phyloP scores from a whole-genome alignment of 192 early-diverging fungal genomes.

The Backusella parvicylindrica region DNA sequence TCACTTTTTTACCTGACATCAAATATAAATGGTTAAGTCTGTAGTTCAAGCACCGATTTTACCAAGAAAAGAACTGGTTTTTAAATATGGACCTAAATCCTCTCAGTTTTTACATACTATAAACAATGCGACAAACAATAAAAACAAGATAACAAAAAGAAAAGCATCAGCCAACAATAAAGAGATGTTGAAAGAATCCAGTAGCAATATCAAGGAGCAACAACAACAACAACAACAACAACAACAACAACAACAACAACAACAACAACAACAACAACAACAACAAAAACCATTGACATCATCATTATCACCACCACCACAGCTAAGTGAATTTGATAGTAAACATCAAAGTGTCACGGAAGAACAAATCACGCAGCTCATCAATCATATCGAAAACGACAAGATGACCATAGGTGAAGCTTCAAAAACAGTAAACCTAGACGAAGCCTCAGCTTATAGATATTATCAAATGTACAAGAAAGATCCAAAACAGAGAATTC shows the following conservation, averaged over 20 bases:
- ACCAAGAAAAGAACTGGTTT: neutral
- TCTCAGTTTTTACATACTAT: neutral
- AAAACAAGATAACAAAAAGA: neutral
- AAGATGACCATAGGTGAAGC: neutral
- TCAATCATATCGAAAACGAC: neutral
- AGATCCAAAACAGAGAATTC: neutral
- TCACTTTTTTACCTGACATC: neutral
- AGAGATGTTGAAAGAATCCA: neutral
- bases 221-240: too few species aligned
- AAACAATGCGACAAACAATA: neutral
- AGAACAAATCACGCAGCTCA: neutral
- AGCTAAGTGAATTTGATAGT: neutral
- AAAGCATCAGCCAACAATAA: neutral
- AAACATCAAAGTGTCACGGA: neutral
- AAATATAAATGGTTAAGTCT: neutral
- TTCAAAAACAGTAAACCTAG: neutral
- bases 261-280: too few species aligned
- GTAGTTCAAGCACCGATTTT: neutral
- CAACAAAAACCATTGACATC: too few species aligned
- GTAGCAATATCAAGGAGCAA: neutral
- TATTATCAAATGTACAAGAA: neutral
- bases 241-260: too few species aligned
- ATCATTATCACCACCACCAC: neutral
- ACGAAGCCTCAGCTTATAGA: neutral
- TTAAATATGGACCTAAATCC: neutral